Percentiles rank a stretch among this genome's conserved stretches.
Conservation (phyloP, 140 eudicot species). For the Anethum foeniculum region DNA sequence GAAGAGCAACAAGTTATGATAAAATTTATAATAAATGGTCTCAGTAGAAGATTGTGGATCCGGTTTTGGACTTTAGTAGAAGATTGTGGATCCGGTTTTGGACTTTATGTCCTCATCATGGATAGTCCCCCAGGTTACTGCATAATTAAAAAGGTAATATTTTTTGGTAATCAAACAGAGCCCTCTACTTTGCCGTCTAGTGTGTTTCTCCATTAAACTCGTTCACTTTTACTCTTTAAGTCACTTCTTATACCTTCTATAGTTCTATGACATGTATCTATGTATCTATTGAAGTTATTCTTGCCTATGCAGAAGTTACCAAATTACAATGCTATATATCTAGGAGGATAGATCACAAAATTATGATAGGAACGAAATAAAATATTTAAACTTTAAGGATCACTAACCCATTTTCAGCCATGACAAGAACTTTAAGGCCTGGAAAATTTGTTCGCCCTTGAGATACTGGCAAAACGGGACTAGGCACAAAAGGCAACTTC, state of each 20-base stretch:
- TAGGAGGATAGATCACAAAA: not conserved
- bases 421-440: constrained; percentile 74
- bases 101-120: not conserved
- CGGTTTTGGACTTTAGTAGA: not conserved
- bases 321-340: not conserved
- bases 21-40: not conserved
- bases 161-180: not conserved
- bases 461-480: constrained; percentile 23
- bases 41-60: not conserved
- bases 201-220: not conserved
- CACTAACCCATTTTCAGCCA: constrained; percentile 82
- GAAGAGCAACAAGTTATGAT: not conserved
- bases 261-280: not conserved
- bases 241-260: not conserved
- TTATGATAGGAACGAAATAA: not conserved
- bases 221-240: not conserved
- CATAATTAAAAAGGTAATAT: not conserved
- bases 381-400: constrained; percentile 1
- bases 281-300: not conserved
- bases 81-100: not conserved
- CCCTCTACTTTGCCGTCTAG: not conserved
- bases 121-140: not conserved
- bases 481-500: constrained; percentile 31
- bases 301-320: not conserved
- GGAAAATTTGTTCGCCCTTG: constrained; percentile 43